A percentile compares a stretch with the other conserved stretches of the same genome.
Conservation (phyloP, 2,329 filamentous ascomycete species). For the Aspergillus nomiae region DNA sequence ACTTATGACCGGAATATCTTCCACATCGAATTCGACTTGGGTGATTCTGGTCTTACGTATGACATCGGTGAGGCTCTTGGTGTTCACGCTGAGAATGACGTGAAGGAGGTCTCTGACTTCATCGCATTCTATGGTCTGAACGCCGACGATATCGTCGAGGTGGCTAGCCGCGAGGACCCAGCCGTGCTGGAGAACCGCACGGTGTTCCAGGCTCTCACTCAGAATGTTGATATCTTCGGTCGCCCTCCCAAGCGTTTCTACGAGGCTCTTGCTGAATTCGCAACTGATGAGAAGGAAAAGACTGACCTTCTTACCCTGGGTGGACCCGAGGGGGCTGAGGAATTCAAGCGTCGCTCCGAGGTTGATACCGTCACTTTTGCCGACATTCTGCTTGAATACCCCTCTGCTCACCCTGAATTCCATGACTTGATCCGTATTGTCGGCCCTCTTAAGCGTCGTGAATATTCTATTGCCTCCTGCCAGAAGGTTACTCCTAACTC, state of each 20-base stretch:
- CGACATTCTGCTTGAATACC: constrained; percentile 86
- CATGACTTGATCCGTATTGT: constrained; percentile 87
- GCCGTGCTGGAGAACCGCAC: constrained; percentile 81
- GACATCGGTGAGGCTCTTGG: constrained; percentile 97
- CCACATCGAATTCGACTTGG: constrained; percentile 98
- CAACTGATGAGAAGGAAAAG: constrained; percentile 79
- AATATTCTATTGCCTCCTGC: constrained; percentile 98
- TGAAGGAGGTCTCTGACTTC: constrained; percentile 75
- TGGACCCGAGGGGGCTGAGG: constrained; percentile 75
- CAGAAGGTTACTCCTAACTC: constrained; percentile 88
- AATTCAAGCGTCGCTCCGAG: constrained; percentile 90
- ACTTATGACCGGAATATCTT: constrained; percentile 99
- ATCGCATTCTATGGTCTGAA: constrained; percentile 88
- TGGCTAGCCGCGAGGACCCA: constrained; percentile 79
- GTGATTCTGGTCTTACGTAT: constrained; percentile 86
- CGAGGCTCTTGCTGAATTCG: constrained; percentile 84
- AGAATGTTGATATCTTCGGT: constrained; percentile 96
- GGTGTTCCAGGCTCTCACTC: constrained; percentile 84
- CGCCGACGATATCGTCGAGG: constrained; percentile 82
- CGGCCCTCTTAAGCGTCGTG: constrained; percentile 87
- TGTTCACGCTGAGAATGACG: constrained; percentile 93
- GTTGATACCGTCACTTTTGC: constrained; percentile 90
- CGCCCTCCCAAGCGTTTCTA: constrained; percentile 98
- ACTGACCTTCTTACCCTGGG: constrained; percentile 75
- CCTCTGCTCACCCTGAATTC: constrained; percentile 84